These are phyloP conservation scores for Nigrograna mackinnonii DNA, from an alignment of 2,329 filamentous ascomycete genomes.

Conservation along the genomic window DNA sequence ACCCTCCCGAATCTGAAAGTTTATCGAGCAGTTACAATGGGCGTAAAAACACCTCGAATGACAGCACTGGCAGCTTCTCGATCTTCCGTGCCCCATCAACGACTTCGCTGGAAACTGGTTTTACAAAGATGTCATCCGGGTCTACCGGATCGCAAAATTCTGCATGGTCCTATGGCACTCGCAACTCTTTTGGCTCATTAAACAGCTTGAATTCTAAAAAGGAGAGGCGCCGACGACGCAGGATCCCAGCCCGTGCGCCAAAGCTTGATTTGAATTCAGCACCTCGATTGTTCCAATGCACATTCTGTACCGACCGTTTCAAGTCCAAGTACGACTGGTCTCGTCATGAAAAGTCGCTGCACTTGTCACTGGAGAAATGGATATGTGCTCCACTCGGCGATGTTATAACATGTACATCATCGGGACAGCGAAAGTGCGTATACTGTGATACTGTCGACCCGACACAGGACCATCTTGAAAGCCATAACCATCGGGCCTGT, in stretches of 20 bases:
- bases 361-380: slow-evolving; percentile 44
- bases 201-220: slow-evolving; percentile 57
- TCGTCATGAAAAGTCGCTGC: slow-evolving; percentile 44
- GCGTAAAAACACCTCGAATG: slow-evolving; percentile 55
- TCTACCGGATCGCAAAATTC: slow-evolving; percentile 60
- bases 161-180: slow-evolving; percentile 60
- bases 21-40: slow-evolving; percentile 41
- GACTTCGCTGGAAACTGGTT: slow-evolving; percentile 57
- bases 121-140: slow-evolving; percentile 53
- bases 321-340: slow-evolving; percentile 47
- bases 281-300: slow-evolving; percentile 39
- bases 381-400: slow-evolving; percentile 63
- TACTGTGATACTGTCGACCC: slow-evolving; percentile 62
- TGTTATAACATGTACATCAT: slow-evolving; percentile 59
- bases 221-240: slow-evolving; percentile 60
- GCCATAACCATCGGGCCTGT: slow-evolving; percentile 65
- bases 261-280: slow-evolving; percentile 24
- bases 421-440: slow-evolving; percentile 61
- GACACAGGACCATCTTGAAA: slow-evolving; percentile 59
- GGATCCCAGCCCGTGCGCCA: slow-evolving; percentile 45
- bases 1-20: slow-evolving; percentile 32
- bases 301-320: slow-evolving; percentile 44
- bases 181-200: slow-evolving; percentile 60
- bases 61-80: slow-evolving; percentile 52
- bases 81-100: slow-evolving; percentile 56